Conservation (phyloP, 176 grass and related monocot species). For the Aegilops longissima region DNA sequence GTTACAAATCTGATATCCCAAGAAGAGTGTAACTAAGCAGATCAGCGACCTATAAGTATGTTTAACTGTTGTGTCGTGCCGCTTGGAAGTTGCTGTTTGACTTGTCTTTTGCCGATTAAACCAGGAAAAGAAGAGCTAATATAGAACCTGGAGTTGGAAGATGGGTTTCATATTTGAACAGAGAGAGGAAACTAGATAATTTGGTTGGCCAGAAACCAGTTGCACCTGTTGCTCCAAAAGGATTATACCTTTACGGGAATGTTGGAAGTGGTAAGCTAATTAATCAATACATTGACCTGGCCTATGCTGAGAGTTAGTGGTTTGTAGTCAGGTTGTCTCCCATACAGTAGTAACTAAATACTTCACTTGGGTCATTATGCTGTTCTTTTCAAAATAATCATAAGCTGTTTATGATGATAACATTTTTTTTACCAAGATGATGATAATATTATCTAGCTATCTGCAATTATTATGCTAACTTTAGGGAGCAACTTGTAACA, state of each 20-base stretch:
- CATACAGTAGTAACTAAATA: neutral
- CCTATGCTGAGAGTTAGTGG: neutral
- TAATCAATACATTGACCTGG: slow-evolving; percentile 5
- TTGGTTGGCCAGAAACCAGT: slow-evolving; percentile 70
- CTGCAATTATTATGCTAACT: slow-evolving; percentile 3
- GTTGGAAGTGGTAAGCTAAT: slow-evolving; percentile 80
- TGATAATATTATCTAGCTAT: neutral
- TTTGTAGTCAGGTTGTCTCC: neutral
- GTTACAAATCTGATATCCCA: neutral
- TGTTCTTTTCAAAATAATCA: neutral
- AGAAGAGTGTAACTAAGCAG: neutral
- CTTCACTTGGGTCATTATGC: neutral
- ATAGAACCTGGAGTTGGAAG: slow-evolving; percentile 94
- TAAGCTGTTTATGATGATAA: neutral
- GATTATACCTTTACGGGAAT: slow-evolving; percentile 92
- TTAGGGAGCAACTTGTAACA: slow-evolving; percentile 7
- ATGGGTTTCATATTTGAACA: slow-evolving; percentile 88
- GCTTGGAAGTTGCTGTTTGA: neutral
- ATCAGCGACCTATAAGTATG: neutral
- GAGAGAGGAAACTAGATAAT: slow-evolving; percentile 79
- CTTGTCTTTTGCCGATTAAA: slow-evolving; percentile 8
- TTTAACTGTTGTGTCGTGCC: neutral
- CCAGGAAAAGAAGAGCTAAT: slow-evolving; percentile 57
- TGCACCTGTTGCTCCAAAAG: slow-evolving; percentile 71
- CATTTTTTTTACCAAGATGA: neutral